These are phyloP conservation scores for Penicillium maclennaniae DNA, from an alignment of 495 filamentous ascomycete species.

Conservation along the genomic window DNA sequence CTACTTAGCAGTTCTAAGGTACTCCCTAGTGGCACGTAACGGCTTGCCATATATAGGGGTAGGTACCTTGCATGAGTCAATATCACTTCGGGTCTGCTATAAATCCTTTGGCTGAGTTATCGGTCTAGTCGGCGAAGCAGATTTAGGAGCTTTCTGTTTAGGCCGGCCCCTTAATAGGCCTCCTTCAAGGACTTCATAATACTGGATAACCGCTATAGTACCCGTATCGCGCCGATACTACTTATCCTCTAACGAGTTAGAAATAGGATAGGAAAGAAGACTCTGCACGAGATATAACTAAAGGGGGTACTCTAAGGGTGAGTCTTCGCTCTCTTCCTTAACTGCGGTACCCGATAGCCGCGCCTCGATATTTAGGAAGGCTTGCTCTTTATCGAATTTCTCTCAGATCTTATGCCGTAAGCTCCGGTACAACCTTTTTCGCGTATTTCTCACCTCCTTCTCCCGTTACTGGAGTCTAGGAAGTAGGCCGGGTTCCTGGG, in stretches of 20 bases:
- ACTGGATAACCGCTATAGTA: slow-evolving; percentile 6
- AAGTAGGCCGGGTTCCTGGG: too few species aligned
- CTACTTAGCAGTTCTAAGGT: slow-evolving; percentile 7
- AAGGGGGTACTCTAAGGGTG: slow-evolving; percentile 2
- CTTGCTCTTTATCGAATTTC: too few species aligned
- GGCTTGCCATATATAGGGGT: background rate
- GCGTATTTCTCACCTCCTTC: too few species aligned
- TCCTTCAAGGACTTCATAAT: slow-evolving; percentile 15
- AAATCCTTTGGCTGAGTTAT: too few species aligned
- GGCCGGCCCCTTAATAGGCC: slow-evolving; percentile 10
- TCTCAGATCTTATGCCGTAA: too few species aligned
- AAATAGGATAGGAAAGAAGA: slow-evolving; percentile 12
- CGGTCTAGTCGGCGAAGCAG: too few species aligned
- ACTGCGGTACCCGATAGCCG: too few species aligned
- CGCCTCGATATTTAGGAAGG: too few species aligned
- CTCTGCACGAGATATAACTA: slow-evolving; percentile 10
- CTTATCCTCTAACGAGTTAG: slow-evolving; percentile 16
- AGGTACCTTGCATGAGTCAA: background rate
- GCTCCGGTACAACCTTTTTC: too few species aligned
- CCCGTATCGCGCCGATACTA: slow-evolving; percentile 12
- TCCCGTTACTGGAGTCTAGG: too few species aligned
- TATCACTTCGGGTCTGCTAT: too few species aligned
- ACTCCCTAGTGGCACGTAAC: slow-evolving; percentile 12
- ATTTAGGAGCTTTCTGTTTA: background rate
- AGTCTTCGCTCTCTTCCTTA: too few species aligned